Conservation (phyloP, 2,329 filamentous ascomycete genomes). For the Sporothrix brasiliensis region DNA sequence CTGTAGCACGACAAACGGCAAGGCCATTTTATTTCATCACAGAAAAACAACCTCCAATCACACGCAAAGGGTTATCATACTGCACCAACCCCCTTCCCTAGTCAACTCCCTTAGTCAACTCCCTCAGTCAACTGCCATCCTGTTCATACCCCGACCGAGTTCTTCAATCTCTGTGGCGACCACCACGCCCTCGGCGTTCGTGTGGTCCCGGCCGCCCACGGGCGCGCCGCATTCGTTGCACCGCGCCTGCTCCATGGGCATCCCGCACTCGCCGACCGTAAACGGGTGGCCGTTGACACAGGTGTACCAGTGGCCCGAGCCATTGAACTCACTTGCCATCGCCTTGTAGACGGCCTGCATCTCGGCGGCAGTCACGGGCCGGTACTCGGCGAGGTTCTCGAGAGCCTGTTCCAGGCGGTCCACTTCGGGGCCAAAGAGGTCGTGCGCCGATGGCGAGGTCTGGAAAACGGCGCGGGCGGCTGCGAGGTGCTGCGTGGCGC, state of each 20-base stretch:
- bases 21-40: too few species aligned
- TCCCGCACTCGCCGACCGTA: slow-evolving; percentile 67
- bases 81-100: too few species aligned
- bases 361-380: slow-evolving; percentile 54
- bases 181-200: slow-evolving; percentile 54
- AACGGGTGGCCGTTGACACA: slow-evolving; percentile 63
- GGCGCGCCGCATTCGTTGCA: slow-evolving; percentile 65
- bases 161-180: slow-evolving; percentile 54
- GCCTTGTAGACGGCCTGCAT: slow-evolving; percentile 54
- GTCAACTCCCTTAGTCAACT: too few species aligned
- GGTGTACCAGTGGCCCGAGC: slow-evolving; percentile 65
- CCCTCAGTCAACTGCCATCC: neutral
- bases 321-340: slow-evolving; percentile 54
- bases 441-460: neutral
- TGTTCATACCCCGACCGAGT: slow-evolving; percentile 30
- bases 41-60: too few species aligned
- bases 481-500: neutral
- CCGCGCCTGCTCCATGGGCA: slow-evolving; percentile 62
- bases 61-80: too few species aligned
- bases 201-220: slow-evolving; percentile 60
- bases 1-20: too few species aligned
- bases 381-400: slow-evolving; percentile 41
- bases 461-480: neutral
- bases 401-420: slow-evolving; percentile 17
- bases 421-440: slow-evolving; percentile 30